Base-by-base conservation (phyloP, 2,329 filamentous ascomycete species). In the Elsinoe ampelina region DNA sequence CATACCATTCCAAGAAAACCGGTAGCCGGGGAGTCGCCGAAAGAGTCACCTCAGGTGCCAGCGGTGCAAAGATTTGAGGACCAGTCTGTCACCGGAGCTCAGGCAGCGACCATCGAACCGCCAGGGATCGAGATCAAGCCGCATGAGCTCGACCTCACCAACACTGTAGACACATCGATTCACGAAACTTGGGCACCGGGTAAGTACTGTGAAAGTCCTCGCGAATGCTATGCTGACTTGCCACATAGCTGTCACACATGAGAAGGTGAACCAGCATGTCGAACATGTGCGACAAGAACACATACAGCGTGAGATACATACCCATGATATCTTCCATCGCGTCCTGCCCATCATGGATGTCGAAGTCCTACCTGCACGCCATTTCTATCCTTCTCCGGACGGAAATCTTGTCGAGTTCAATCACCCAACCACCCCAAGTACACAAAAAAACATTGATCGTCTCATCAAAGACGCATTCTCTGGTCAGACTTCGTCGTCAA, bases 221-320 rank as follows among this genome's bases (percentile, higher is more conserved):
- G 12, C 11, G 4, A n/a, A 17, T 22, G 6, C 35, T 20, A 19
- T 38, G 32, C 51, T 54, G 12, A 54, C 35, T 12, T 22, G 17
- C 22, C 19, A 22, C 17, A n/a, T n/a, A 77, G 76, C 74, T 58
- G 77, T 80, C 15, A 73, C 71, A 1, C 77, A 80, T 58, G 76
- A 81, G 61, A 68, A 71, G 0, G 66, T 80, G 38, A 68, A 70
- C 13, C 70, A 72, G 2, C 64, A 72, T 12, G 63, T 70, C 10
- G 76, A 77, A 58, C 69, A 79, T 50, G 69, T 80, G 43, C 63
- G 72, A 13, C 68, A 78, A 60, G 72, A 79, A 61, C 61, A 63
- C 19, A 75, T 80, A 52, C 75, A 73, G 5, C 75, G 77, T 36
- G 78, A 81, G 58, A 78, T 79, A 34, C 79, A 81, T 66, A 75